These are phyloP conservation scores for Quercus robur DNA, from an alignment of 306 rosid genomes.

Conservation along the genomic window DNA sequence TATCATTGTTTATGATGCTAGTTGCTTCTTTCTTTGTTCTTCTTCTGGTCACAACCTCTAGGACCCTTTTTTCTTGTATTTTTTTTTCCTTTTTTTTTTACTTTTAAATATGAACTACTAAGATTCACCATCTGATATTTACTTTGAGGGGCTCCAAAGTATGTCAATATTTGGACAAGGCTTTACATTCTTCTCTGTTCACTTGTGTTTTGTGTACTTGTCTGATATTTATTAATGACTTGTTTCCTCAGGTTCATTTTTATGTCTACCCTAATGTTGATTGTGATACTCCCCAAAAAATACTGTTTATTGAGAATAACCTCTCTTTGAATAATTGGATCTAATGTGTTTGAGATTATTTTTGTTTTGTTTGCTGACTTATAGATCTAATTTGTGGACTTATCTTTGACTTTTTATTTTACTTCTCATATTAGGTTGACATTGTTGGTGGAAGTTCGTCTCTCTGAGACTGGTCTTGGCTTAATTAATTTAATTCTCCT, in stretches of 20 bases:
- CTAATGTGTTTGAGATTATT: not conserved
- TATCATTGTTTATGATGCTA: not conserved
- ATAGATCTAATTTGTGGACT: not conserved
- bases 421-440: not conserved
- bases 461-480: not conserved
- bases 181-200: not conserved
- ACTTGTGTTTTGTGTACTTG: no score
- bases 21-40: not conserved
- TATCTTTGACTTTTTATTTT: not conserved
- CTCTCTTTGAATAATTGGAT: not conserved
- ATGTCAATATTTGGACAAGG: not conserved
- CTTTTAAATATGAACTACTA: not conserved
- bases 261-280: no score
- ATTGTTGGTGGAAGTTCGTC: conserved; percentile 3
- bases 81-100: not conserved
- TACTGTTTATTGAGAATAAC: not conserved
- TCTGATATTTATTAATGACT: no score
- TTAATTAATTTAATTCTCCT: conserved; percentile 21
- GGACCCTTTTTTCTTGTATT: not conserved
- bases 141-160: not conserved
- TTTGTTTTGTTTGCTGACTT: not conserved
- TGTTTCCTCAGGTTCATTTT: no score
- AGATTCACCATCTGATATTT: not conserved
- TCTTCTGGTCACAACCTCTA: not conserved
- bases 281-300: not conserved